Percentiles rank a stretch among this genome's conserved stretches.
These are phyloP conservation scores for Parmales sp. DNA, from an alignment of 108 stramenopile genomes.

Conservation along the genomic window DNA sequence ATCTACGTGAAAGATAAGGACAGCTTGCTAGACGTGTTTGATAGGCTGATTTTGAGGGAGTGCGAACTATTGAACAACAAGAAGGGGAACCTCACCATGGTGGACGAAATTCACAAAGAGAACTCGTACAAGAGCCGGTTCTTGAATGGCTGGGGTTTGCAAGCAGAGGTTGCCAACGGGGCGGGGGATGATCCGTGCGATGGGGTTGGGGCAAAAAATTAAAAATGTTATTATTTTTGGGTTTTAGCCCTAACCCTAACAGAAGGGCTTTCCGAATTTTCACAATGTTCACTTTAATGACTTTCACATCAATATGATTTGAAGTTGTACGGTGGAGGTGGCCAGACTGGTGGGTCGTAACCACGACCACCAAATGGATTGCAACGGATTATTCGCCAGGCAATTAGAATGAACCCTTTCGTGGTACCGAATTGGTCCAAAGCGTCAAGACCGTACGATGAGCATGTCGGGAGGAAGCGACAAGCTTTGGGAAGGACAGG, in stretches of 20 bases:
- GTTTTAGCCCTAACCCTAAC: not conserved
- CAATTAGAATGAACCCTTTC: too few relatives aligned
- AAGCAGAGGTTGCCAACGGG: not conserved
- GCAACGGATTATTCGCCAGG: not conserved
- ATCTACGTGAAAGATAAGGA: not conserved
- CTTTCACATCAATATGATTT: not conserved
- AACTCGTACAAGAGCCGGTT: not conserved
- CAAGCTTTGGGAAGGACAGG: not conserved
- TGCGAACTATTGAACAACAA: not conserved
- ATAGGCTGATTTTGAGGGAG: not conserved
- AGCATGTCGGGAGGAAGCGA: not conserved
- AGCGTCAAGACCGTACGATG: not conserved
- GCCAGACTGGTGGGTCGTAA: too few relatives aligned
- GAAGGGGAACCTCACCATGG: not conserved
- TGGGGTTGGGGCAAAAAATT: not conserved
- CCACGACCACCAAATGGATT: too few relatives aligned
- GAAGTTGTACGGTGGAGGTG: too few relatives aligned
- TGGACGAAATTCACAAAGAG: not conserved
- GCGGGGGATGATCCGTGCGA: not conserved
- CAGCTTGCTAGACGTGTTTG: not conserved
- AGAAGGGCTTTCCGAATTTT: not conserved
- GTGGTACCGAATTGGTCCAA: too few relatives aligned
- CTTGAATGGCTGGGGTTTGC: constrained; percentile 1
- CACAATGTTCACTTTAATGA: not conserved
- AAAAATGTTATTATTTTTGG: not conserved